A percentile compares a stretch with the other conserved stretches of the same genome.
phyloP scores from a whole-genome alignment of 2,329 filamentous ascomycete genomes.

The Pyrenochaeta sp. region DNA sequence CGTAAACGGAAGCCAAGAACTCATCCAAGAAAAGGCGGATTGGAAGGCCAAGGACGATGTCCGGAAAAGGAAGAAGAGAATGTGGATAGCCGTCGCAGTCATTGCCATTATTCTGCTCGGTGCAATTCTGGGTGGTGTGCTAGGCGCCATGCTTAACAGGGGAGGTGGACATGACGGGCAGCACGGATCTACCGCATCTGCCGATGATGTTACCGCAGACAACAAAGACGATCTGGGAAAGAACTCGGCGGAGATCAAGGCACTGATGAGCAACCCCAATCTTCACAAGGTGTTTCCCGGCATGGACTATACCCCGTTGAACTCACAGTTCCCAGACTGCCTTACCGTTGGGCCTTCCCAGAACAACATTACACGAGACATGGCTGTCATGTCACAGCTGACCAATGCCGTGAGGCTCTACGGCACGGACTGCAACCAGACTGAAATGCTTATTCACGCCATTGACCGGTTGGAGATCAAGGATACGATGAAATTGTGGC shows the following conservation, averaged over 20 bases:
- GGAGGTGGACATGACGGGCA: slow-evolving; percentile 36
- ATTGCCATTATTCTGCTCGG: slow-evolving; percentile 73
- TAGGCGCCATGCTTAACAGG: slow-evolving; percentile 74
- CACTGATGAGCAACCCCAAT: slow-evolving; percentile 78
- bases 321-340: slow-evolving; percentile 89
- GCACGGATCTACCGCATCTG: slow-evolving; percentile 28
- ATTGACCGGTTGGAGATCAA: slow-evolving; percentile 77
- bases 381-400: slow-evolving; percentile 88
- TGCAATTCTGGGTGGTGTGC: slow-evolving; percentile 76
- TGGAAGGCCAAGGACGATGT: slow-evolving; percentile 62
- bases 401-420: slow-evolving; percentile 90
- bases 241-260: slow-evolving; percentile 81
- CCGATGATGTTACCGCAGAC: slow-evolving; percentile 64
- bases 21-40: slow-evolving; percentile 68
- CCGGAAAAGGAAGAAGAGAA: slow-evolving; percentile 67
- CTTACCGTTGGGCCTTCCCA: slow-evolving; percentile 80
- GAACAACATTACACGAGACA: slow-evolving; percentile 91
- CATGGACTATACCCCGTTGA: slow-evolving; percentile 93
- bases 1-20: slow-evolving; percentile 26
- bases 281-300: slow-evolving; percentile 95
- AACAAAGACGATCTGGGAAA: slow-evolving; percentile 76
- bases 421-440: slow-evolving; percentile 97
- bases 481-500: slow-evolving; percentile 81
- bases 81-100: slow-evolving; percentile 71
- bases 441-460: slow-evolving; percentile 87